These are phyloP conservation scores for Aspergillus luchuensis DNA, from an alignment of 2,329 filamentous ascomycete genomes.

Conservation along the genomic window DNA sequence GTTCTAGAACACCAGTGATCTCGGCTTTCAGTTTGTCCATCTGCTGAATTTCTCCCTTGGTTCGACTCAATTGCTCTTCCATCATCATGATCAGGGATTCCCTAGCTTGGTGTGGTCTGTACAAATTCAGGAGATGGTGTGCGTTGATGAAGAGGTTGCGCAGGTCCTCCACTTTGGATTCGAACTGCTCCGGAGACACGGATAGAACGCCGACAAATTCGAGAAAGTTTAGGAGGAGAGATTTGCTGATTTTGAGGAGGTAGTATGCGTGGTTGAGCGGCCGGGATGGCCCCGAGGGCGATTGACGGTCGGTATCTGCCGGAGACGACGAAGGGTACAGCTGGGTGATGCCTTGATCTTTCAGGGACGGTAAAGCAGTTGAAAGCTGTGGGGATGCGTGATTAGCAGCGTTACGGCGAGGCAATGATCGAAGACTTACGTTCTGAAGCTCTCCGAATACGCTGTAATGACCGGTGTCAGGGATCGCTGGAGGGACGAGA, in stretches of 20 bases:
- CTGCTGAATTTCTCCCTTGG: conserved; percentile 74
- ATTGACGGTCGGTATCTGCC: conserved; percentile 59
- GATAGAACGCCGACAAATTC: conserved; percentile 75
- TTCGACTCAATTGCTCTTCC: conserved; percentile 77
- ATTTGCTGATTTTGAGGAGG: conserved; percentile 78
- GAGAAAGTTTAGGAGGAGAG: conserved; percentile 82
- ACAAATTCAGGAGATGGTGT: conserved; percentile 91
- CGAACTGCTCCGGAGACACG: conserved; percentile 66
- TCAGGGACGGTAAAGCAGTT: conserved; percentile 66
- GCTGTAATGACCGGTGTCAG: conserved; percentile 68
- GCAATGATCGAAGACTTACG: conserved; percentile 37
- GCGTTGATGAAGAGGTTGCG: conserved; percentile 85
- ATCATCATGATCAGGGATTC: conserved; percentile 85
- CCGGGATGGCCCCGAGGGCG: conserved; percentile 38
- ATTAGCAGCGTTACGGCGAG: background rate
- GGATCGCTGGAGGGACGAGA: conserved; percentile 79
- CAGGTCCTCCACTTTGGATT: conserved; percentile 74
- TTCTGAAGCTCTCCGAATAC: conserved; percentile 71
- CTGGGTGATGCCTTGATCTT: conserved; percentile 70
- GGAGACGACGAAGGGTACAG: conserved; percentile 59
- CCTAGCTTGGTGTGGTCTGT: conserved; percentile 86
- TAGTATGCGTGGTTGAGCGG: conserved; percentile 58
- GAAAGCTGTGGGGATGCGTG: conserved; percentile 41
- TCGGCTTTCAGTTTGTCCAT: conserved; percentile 73
- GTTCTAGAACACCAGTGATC: conserved; percentile 52